Base-by-base conservation (phyloP, 1,284 basidiomycete species). In the Singerocomus inundabilis region DNA sequence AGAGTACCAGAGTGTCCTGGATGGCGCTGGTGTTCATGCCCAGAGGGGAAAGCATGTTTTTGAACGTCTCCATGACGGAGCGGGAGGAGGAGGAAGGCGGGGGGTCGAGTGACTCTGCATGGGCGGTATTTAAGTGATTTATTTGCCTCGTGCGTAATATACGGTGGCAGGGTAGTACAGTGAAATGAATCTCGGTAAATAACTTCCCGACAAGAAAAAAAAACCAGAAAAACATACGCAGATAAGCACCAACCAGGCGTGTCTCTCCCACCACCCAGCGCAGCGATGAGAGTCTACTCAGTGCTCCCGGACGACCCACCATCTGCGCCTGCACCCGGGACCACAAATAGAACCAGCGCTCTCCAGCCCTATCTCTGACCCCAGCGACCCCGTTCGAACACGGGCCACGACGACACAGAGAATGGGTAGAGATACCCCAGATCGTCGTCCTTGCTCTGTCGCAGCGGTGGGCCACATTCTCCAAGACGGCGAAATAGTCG, bases 1-100 rank as follows among this genome's bases (percentile, higher is more conserved):
- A 25, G 66, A 71, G 33, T 63, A 83, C 82, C 29, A 85, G 71
- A 30, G 82, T 85, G 55, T 85, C 82, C 53, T 85, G 83, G 32
- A 85, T 68, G 37, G 81, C 77, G 26, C 72, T 73, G 29, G 80
- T 78, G 56, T 74, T 76, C 70, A 79, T 76, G 42, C 75, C 77
- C 46, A 85, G 62, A 5, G 84, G 84, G 52, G 82, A 81, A 37
- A 85, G 68, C 53, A 84, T 70, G 58, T 64, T 81, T 70, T 80
- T 83, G 51, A 85, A 59, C 38, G 77, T 59, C 52, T 85, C 79
- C 84, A 85, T 85, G 61, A 61, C 58, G 50, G 53, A 37, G 48
- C 44, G 51, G 51, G 58, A 60, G 59, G 54, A 54, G 55, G 55
- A 52, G 53, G 57, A 53, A 54, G 51, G 54, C 61, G 53, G 59